A percentile compares a stretch with the other conserved stretches of the same genome.
phyloP scores from a whole-genome alignment of 768 basidiomycete genomes.

The Lactarius hengduanensis region DNA sequence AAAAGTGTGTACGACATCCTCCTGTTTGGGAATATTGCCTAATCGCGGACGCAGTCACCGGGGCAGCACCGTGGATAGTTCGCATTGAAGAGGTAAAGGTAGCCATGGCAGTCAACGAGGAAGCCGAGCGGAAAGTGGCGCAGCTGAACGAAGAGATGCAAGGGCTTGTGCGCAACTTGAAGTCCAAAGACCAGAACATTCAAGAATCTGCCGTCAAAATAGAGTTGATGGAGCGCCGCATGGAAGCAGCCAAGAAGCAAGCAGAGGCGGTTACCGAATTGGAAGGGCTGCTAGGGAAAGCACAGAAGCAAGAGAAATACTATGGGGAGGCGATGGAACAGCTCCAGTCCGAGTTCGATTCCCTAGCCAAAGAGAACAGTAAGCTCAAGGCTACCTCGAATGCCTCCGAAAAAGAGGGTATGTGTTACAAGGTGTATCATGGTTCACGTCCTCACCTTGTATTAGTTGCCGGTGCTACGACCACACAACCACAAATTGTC shows the following conservation, averaged over 20 bases:
- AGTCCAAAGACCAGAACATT: slow-evolving; percentile 83
- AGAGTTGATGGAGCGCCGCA: slow-evolving; percentile 89
- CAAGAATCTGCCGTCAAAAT: slow-evolving; percentile 92
- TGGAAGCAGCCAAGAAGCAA: slow-evolving; percentile 90
- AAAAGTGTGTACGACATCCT: slow-evolving; percentile 57
- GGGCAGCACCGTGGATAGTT: slow-evolving; percentile 80
- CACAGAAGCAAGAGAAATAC: slow-evolving; percentile 82
- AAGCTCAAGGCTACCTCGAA: slow-evolving; percentile 71
- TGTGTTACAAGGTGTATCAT: slow-evolving; percentile 28
- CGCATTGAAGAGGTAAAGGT: slow-evolving; percentile 83
- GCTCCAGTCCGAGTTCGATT: slow-evolving; percentile 83
- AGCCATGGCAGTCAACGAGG: slow-evolving; percentile 79
- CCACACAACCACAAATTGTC: slow-evolving; percentile 57
- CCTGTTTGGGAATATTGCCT: slow-evolving; percentile 2
- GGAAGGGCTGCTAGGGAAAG: slow-evolving; percentile 75
- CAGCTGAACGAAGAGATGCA: slow-evolving; percentile 90
- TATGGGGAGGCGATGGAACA: slow-evolving; percentile 95
- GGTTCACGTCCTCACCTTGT: slow-evolving; percentile 19
- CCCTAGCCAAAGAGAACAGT: slow-evolving; percentile 82
- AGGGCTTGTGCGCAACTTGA: slow-evolving; percentile 78
- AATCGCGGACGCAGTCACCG: slow-evolving; percentile 51
- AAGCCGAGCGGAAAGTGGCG: slow-evolving; percentile 85
- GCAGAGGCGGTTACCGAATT: slow-evolving; percentile 80
- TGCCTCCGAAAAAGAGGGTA: slow-evolving; percentile 72
- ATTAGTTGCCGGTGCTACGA: slow-evolving; percentile 45